phyloP scores from a whole-genome alignment of 2,329 filamentous ascomycete species.

The Beauveria sp. region DNA sequence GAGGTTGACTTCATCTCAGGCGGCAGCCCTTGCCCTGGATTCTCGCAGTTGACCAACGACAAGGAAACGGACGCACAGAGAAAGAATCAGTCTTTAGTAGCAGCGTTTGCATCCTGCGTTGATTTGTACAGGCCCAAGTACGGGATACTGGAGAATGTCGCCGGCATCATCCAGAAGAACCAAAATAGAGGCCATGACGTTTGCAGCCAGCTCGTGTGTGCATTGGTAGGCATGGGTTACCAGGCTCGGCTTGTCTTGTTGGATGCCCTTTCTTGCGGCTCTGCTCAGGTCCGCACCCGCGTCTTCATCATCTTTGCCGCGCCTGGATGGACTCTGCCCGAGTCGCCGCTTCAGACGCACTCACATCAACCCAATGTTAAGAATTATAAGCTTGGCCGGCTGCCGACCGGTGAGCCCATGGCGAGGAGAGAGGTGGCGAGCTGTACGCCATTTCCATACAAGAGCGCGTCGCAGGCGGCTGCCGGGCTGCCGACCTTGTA shows the following conservation, averaged over 20 bases:
- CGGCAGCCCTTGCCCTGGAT: constrained; percentile 72
- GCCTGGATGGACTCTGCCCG: constrained; percentile 51
- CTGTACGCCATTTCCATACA: constrained; percentile 52
- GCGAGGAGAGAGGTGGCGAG: constrained; percentile 34
- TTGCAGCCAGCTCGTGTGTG: constrained; percentile 65
- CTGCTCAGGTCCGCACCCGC: constrained; percentile 56
- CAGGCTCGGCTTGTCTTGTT: constrained; percentile 61
- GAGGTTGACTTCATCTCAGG: constrained; percentile 62
- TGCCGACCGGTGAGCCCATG: constrained; percentile 53
- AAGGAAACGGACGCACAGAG: constrained; percentile 47
- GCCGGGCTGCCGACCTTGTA: constrained; percentile 54
- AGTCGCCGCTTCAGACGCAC: constrained; percentile 53
- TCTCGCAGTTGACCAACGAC: constrained; percentile 55
- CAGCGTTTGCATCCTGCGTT: constrained; percentile 65
- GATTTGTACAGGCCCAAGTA: constrained; percentile 71
- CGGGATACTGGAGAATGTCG: constrained; percentile 70
- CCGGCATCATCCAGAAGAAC: constrained; percentile 49
- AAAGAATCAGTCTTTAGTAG: constrained; percentile 69
- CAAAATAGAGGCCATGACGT: constrained; percentile 49
- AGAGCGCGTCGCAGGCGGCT: constrained; percentile 46
- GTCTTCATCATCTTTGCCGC: constrained; percentile 67
- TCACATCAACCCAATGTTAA: constrained; percentile 39
- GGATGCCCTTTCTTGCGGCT: constrained; percentile 63
- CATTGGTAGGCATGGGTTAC: constrained; percentile 69
- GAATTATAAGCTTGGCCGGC: constrained; percentile 41